phyloP scores from a whole-genome alignment of 1,139 yeast species.

The Arxiozyma bovina region DNA sequence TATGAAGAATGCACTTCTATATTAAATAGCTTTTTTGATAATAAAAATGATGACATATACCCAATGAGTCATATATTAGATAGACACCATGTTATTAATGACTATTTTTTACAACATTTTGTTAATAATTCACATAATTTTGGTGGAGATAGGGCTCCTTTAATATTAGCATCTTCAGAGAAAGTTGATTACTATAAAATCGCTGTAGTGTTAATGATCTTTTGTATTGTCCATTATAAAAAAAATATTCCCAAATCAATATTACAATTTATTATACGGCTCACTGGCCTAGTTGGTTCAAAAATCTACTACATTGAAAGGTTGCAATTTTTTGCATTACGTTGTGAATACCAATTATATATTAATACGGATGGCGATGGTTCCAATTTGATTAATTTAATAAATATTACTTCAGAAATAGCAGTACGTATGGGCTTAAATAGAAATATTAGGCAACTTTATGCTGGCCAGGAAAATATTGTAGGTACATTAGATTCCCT shows the following conservation, averaged over 20 bases:
- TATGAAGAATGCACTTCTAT: conserved; percentile 9
- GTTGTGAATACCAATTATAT: conserved; percentile 16
- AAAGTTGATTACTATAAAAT: conserved; percentile 19
- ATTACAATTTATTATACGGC: conserved; percentile 12
- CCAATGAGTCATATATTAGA: conserved; percentile 16
- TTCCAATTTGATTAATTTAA: conserved; percentile 16
- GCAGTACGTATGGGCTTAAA: conserved; percentile 29
- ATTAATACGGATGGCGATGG: conserved; percentile 26
- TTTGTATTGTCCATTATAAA: conserved; percentile 15
- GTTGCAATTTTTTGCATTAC: conserved; percentile 23
- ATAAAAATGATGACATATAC: conserved; percentile 12
- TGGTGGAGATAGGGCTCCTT: conserved; percentile 6
- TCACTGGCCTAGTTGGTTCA: conserved; percentile 17
- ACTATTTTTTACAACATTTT: conserved; percentile 15
- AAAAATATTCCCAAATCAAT: conserved; percentile 14
- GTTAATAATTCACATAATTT: background rate
- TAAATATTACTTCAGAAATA: conserved; percentile 21
- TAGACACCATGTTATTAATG: conserved; percentile 15
- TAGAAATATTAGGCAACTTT: conserved; percentile 23
- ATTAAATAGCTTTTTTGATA: conserved; percentile 14
- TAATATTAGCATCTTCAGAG: conserved; percentile 9
- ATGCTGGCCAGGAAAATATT: conserved; percentile 13
- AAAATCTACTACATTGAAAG: conserved; percentile 22
- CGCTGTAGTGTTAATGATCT: conserved; percentile 21
- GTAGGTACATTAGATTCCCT: conserved; percentile 19